These are phyloP conservation scores for Penstemon davidsonii DNA, from an alignment of 257 asterid genomes.

Conservation along the genomic window DNA sequence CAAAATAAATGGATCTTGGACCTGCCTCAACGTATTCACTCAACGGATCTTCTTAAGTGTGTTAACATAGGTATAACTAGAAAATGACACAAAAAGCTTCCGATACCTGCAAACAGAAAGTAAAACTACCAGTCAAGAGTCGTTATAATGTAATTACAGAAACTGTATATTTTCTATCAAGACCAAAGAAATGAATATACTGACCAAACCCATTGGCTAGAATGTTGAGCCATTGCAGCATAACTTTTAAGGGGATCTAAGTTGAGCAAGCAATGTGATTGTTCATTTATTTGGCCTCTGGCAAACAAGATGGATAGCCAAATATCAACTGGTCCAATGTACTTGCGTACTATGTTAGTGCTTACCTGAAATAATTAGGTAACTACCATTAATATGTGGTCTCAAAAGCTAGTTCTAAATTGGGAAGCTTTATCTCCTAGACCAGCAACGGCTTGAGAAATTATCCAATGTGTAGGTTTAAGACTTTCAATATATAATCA, in stretches of 20 bases:
- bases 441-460: background rate
- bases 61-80: slow-evolving; percentile 81
- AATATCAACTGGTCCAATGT: slow-evolving; percentile 72
- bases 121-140: background rate
- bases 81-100: slow-evolving; percentile 79
- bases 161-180: too few species aligned
- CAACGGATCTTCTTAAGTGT: slow-evolving; percentile 52
- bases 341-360: slow-evolving; percentile 71
- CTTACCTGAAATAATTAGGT: slow-evolving; percentile 50
- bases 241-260: slow-evolving; percentile 58
- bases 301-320: slow-evolving; percentile 65
- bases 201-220: slow-evolving; percentile 94
- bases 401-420: background rate
- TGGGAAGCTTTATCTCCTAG: background rate
- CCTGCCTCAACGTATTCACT: background rate
- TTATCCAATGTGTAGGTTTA: background rate
- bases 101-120: slow-evolving; percentile 64
- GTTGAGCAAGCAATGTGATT: slow-evolving; percentile 62
- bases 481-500: background rate
- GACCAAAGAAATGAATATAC: slow-evolving; percentile 16
- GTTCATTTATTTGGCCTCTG: slow-evolving; percentile 31
- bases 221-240: slow-evolving; percentile 88
- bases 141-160: background rate
- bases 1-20: background rate
- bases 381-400: slow-evolving; percentile 9